These are phyloP conservation scores for Penicillium maclennaniae DNA, from an alignment of 495 filamentous ascomycete genomes.

Conservation along the genomic window DNA sequence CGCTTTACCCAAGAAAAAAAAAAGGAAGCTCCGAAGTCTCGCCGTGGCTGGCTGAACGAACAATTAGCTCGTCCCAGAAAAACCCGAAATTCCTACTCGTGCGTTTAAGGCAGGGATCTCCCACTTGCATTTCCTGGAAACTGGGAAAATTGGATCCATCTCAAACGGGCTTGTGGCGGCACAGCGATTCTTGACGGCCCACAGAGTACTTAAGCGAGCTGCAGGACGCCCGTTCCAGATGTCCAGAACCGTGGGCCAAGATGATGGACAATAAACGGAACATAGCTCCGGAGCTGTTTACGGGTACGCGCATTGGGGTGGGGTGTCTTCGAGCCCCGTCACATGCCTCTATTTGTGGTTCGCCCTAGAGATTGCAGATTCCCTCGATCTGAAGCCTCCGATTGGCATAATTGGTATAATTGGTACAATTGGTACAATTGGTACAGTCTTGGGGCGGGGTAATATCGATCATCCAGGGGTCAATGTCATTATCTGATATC, in stretches of 20 bases:
- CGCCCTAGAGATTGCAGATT: background rate
- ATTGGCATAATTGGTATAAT: too few species aligned
- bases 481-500: slow-evolving; percentile 8
- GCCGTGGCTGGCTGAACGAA: slow-evolving; percentile 18
- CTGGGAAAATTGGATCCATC: slow-evolving; percentile 20
- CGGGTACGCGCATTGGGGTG: too few species aligned
- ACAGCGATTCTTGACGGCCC: slow-evolving; percentile 8
- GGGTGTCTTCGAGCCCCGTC: background rate
- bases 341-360: background rate
- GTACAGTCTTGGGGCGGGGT: background rate
- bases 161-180: slow-evolving; percentile 11
- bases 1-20: slow-evolving; percentile 4
- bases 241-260: background rate
- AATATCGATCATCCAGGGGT: background rate
- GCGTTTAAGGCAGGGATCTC: slow-evolving; percentile 16
- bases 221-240: slow-evolving; percentile 15
- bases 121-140: slow-evolving; percentile 31
- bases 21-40: background rate
- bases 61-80: background rate
- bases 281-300: too few species aligned
- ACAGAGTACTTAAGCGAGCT: slow-evolving; percentile 16
- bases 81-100: background rate
- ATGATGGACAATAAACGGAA: background rate
- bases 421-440: too few species aligned
- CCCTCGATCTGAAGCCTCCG: background rate